phyloP scores from a whole-genome alignment of 208 protist species.

The Crithidia thermophila region DNA sequence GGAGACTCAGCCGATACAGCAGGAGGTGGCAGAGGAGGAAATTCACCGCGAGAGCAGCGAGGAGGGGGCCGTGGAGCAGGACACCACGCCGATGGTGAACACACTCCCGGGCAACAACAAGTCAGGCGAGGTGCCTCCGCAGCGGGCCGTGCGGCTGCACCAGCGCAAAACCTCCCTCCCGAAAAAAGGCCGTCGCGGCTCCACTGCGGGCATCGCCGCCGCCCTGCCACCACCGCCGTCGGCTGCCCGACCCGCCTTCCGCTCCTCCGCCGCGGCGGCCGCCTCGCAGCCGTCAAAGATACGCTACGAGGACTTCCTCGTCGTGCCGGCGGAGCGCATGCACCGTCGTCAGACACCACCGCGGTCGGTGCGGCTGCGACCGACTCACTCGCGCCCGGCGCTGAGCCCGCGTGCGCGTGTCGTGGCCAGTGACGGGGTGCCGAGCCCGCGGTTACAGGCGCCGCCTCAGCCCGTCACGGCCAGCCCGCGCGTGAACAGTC shows the following conservation, averaged over 20 bases:
- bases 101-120: no score
- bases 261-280: background rate
- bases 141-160: background rate
- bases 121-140: no score
- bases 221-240: background rate
- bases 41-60: no score
- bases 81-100: background rate
- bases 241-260: background rate
- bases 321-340: background rate
- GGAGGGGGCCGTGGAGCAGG: no score
- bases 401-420: conserved; percentile 6
- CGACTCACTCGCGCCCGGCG: background rate
- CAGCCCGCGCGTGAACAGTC: background rate
- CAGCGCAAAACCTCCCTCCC: background rate
- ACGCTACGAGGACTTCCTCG: conserved; percentile 15
- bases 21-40: no score
- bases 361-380: conserved; percentile 4
- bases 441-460: background rate
- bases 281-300: background rate
- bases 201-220: background rate
- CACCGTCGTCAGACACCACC: background rate
- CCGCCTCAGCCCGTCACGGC: background rate
- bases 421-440: background rate
- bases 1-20: no score
- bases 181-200: background rate